phyloP scores from a whole-genome alignment of 2,329 filamentous ascomycete genomes.

The Scytalidium sp. region DNA sequence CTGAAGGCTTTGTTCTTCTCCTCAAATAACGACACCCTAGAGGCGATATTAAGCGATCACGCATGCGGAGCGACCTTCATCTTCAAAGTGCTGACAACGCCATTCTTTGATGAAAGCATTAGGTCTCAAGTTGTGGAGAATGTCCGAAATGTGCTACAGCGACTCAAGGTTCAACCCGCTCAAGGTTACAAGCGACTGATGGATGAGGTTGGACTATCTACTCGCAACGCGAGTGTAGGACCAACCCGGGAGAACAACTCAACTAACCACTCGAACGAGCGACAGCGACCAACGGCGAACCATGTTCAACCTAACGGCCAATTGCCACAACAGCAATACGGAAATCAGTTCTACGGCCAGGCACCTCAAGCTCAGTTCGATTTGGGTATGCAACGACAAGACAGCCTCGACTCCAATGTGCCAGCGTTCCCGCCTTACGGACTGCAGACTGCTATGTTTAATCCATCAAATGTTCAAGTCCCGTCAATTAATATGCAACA shows the following conservation, averaged over 20 bases:
- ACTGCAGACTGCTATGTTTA: slow-evolving; percentile 51
- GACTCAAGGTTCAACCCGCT: slow-evolving; percentile 87
- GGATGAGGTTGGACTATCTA: slow-evolving; percentile 94
- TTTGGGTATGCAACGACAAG: slow-evolving; percentile 50
- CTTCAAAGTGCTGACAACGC: slow-evolving; percentile 97
- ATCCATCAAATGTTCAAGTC: slow-evolving; percentile 41
- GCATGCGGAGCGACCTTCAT: slow-evolving; percentile 92
- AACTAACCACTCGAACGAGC: slow-evolving; percentile 40
- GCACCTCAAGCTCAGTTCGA: slow-evolving; percentile 46
- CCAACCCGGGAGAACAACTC: slow-evolving; percentile 26
- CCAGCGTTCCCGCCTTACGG: slow-evolving; percentile 49
- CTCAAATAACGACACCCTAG: slow-evolving; percentile 78
- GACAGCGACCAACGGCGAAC: slow-evolving; percentile 53
- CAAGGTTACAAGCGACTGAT: slow-evolving; percentile 98
- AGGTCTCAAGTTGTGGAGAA: slow-evolving; percentile 86
- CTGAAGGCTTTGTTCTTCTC: slow-evolving; percentile 92
- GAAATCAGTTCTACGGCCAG: slow-evolving; percentile 53
- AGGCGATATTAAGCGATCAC: slow-evolving; percentile 88
- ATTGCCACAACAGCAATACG: slow-evolving; percentile 35
- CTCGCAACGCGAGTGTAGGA: slow-evolving; percentile 44
- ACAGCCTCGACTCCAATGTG: slow-evolving; percentile 48
- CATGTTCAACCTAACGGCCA: slow-evolving; percentile 46
- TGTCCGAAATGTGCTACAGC: slow-evolving; percentile 82
- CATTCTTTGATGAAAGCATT: slow-evolving; percentile 93
- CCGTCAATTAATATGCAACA: slow-evolving; percentile 48